A percentile compares a stretch with the other conserved stretches of the same genome.
These are phyloP conservation scores for Cutaneotrichosporon cutaneum DNA, from an alignment of 1,284 basidiomycete genomes.

Conservation along the genomic window DNA sequence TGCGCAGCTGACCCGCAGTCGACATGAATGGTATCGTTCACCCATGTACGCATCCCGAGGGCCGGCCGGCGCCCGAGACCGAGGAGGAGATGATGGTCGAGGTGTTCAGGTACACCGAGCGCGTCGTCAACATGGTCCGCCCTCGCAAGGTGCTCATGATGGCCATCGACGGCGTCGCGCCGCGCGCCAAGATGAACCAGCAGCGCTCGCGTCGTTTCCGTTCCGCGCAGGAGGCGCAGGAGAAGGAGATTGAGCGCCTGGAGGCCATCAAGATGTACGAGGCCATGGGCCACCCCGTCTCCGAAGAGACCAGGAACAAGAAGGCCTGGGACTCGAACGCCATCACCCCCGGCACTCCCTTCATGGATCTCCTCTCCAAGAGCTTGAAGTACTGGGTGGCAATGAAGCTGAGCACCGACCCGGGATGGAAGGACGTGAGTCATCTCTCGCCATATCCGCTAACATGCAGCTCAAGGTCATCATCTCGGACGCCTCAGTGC, in stretches of 20 bases:
- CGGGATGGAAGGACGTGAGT: constrained; percentile 88
- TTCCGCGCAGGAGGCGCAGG: constrained; percentile 88
- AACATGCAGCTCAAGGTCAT: constrained; percentile 77
- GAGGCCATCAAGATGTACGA: constrained; percentile 83
- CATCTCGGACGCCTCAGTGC: constrained; percentile 94
- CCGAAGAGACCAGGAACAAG: constrained; percentile 79
- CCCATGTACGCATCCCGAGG: constrained; percentile 98
- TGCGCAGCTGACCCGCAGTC: constrained; percentile 29
- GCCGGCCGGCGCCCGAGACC: constrained; percentile 89
- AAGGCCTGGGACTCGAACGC: constrained; percentile 97
- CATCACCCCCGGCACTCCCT: constrained; percentile 95
- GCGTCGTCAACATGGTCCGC: constrained; percentile 94
- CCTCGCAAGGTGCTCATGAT: constrained; percentile 95
- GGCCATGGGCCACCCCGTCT: constrained; percentile 88
- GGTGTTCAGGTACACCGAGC: constrained; percentile 94
- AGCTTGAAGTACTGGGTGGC: constrained; percentile 96
- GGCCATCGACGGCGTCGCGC: constrained; percentile 98
- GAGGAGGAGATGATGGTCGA: constrained; percentile 99
- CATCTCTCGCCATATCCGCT: neutral
- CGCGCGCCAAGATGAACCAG: constrained; percentile 99
- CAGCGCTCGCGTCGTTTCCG: constrained; percentile 95
- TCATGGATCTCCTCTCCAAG: constrained; percentile 88
- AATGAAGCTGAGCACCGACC: constrained; percentile 89
- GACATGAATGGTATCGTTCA: constrained; percentile 70
- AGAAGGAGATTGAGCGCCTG: constrained; percentile 82